Evolutionary conservation across 2,329 filamentous ascomycete species (phyloP), one percentile per base, ranked within the genome.

Genomic region (Sporothrix phasma): DNA sequence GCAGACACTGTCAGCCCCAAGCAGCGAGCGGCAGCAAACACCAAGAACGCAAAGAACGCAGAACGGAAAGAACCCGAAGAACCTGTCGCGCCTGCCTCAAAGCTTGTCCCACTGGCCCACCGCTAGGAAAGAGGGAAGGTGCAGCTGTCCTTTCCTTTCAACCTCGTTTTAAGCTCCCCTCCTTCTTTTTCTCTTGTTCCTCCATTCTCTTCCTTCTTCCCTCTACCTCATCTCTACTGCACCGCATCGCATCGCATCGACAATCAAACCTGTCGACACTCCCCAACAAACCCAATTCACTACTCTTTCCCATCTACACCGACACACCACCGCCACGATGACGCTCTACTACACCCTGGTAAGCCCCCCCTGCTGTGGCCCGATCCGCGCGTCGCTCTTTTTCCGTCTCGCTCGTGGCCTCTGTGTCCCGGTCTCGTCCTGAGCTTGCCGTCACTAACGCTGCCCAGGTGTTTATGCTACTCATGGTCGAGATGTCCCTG

Each of bases 401-500:
- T 24, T 22, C 24, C 19, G 17, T 41, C 2, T 24, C 3, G 41
- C 5, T 7, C 37, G 26, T n/a, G 39, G 15, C 15, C 13, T 17
- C 19, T 47, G 39, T 10, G 22, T 34, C 5, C 5, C 13, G 29
- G 15, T 60, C 47, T 11, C 60, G 3, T n/a, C 10, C 19, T 7
- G 13, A 37, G 39, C n/a, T 53, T 17, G 37, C 10, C 62, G 65
- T 65, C 15, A 63, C 56, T 15, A 11, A 37, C 6, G 2, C 10
- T 17, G 13, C 7, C 2, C 51, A 94, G 90, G 90, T 94, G 72
- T 95, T 95, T 78, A 76, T 89, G 74, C 84, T 93, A 71, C 81
- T 94, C 71, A 85, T 94, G 77, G 81, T 86, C 72, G 90, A 94
- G 85, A 93, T 94, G 88, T 79, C 79, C 67, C 79, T 95, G 71